Conservation (phyloP, 768 basidiomycete species). For the Cystobasidium ongulense region DNA sequence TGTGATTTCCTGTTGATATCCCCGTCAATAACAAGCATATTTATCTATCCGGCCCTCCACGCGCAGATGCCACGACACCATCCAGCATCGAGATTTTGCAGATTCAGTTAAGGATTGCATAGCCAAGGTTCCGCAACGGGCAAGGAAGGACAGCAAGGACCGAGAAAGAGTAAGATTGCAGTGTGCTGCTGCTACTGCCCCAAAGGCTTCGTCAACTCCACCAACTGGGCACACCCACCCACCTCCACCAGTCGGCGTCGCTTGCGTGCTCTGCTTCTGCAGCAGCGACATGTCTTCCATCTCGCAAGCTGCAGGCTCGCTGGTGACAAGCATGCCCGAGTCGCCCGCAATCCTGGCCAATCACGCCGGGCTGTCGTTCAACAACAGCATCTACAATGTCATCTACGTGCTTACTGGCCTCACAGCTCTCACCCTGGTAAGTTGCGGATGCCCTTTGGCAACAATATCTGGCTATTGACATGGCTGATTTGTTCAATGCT, state of each 20-base stretch:
- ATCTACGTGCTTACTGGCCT: slow-evolving; percentile 7
- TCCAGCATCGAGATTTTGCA: too few relatives aligned
- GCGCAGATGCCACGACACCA: too few relatives aligned
- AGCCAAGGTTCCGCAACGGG: too few relatives aligned
- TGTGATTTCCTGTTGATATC: too few relatives aligned
- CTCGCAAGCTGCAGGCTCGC: background rate
- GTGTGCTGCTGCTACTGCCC: too few relatives aligned
- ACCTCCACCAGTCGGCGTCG: background rate
- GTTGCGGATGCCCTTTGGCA: background rate
- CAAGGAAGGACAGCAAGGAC: too few relatives aligned
- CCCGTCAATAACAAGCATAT: too few relatives aligned
- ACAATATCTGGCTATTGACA: background rate
- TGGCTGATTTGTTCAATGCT: background rate
- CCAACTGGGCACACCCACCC: too few relatives aligned
- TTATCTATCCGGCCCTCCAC: too few relatives aligned
- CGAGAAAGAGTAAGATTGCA: too few relatives aligned
- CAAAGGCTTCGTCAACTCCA: too few relatives aligned
- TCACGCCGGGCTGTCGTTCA: background rate
- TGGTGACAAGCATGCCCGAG: background rate
- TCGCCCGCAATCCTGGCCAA: background rate
- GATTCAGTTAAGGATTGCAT: too few relatives aligned
- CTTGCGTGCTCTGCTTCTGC: background rate
- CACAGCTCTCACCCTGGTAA: background rate
- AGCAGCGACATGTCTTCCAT: background rate
- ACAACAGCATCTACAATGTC: background rate